phyloP scores from a whole-genome alignment of 2,329 filamentous ascomycete species.

The Emydomyces testavorans region DNA sequence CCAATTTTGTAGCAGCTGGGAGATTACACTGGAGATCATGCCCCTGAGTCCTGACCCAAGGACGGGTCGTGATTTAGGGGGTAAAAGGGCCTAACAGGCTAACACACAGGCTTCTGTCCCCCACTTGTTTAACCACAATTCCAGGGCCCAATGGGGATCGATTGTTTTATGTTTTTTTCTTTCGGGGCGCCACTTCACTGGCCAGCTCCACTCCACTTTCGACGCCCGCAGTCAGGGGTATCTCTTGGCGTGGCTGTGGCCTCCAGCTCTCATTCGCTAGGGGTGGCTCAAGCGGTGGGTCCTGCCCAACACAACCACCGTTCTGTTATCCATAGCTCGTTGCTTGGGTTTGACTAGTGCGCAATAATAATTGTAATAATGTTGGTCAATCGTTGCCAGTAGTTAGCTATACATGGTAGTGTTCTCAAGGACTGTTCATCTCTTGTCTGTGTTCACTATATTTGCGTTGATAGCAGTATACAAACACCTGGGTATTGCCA shows the following conservation, averaged over 20 bases:
- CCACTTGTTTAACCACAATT: no score
- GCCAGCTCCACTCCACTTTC: no score
- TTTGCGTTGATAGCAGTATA: no score
- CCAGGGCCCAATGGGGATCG: no score
- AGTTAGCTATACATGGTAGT: no score
- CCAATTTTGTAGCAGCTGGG: conserved; percentile 18
- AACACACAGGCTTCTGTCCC: no score
- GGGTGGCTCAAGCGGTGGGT: background rate
- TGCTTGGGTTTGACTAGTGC: background rate
- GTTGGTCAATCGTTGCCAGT: no score
- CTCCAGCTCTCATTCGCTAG: background rate
- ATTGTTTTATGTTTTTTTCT: background rate
- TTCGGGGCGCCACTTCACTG: background rate
- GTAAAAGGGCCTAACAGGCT: no score
- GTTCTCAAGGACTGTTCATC: no score
- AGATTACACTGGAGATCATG: conserved; percentile 18
- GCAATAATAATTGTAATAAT: no score
- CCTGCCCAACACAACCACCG: background rate
- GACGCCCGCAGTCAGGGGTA: conserved; percentile 2
- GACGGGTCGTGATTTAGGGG: background rate
- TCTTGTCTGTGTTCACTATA: no score
- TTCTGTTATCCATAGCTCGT: background rate
- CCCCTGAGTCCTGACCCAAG: conserved; percentile 9
- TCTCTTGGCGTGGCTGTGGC: background rate
- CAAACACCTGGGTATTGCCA: no score